Base-by-base conservation (phyloP, 2,329 filamentous ascomycete species). In the Arthrobotrys entomopaga region DNA sequence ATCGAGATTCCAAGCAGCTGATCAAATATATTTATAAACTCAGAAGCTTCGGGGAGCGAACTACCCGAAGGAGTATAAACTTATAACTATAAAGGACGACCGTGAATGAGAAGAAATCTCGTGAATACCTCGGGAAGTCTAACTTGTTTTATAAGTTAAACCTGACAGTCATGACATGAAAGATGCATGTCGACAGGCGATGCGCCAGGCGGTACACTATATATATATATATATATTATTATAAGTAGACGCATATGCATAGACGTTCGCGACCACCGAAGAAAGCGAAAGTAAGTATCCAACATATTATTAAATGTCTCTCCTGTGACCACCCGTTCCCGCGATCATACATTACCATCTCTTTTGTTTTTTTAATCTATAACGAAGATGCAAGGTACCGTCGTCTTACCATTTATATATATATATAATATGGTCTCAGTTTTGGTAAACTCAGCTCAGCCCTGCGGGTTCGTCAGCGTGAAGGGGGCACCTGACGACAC, bases 401-500 rank as follows among this genome's bases (percentile, higher is more conserved):
- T 53, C 15, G 16, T 53, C 15, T 13, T 53, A 53, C 20, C 42
- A 4, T 13, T 26, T 56, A 40, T 40, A 38, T 56, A 6, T 19
- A 10, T 15, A 8, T 56, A 10, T 3, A 43, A 8, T 56, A 10
- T 3, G 26, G 42, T 67, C 46, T 48, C 57, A 67, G 54, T 48
- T 60, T n/a, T 19, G 16, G 42, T n/a, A 19, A 11, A n/a, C 56
- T 58, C 54, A 67, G 64, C 56, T 58, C 54, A 67, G 64, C 48
- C 48, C 34, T 67, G 64, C 38, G 48, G 48, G 16, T 50, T 19
- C 16, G 34, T 60, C 64, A 60, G 38, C 64, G 64, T 69, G 65
- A 69, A 69, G 49, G n/a, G 11, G 19, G 56, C 65, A 69, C 48
- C 22, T 69, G 65, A 69, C 65, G 61, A 69, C 56, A 42, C 65